Evolutionary conservation across 768 basidiomycete species (phyloP).

Genomic region (Tricholoma sp.): DNA sequence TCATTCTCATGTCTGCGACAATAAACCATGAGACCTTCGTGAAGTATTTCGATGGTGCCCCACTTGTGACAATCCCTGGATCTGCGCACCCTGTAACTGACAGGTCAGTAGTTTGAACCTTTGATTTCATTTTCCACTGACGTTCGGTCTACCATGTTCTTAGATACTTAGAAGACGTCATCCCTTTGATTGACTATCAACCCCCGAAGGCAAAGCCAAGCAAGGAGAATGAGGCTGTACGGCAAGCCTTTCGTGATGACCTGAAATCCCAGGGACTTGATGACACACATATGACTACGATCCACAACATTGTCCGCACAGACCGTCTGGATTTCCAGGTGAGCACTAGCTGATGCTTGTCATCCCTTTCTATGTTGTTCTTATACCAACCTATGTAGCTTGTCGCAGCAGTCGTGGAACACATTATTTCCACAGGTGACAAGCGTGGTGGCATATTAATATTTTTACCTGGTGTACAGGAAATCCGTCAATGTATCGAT

Average conservation of each 20-base stretch:
- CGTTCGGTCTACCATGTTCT: neutral
- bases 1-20: slow-evolving; percentile 92
- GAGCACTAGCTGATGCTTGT: slow-evolving; percentile 2
- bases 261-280: slow-evolving; percentile 51
- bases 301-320: slow-evolving; percentile 56
- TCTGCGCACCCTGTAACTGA: slow-evolving; percentile 75
- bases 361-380: neutral
- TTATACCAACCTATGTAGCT: slow-evolving; percentile 35
- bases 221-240: slow-evolving; percentile 41
- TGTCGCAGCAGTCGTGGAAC: slow-evolving; percentile 56
- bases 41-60: slow-evolving; percentile 77
- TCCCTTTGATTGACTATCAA: slow-evolving; percentile 52
- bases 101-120: slow-evolving; percentile 37
- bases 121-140: neutral
- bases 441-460: slow-evolving; percentile 70
- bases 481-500: slow-evolving; percentile 75
- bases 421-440: slow-evolving; percentile 49
- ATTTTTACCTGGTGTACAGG: slow-evolving; percentile 88
- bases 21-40: slow-evolving; percentile 87
- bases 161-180: slow-evolving; percentile 81
- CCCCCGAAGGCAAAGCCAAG: slow-evolving; percentile 30
- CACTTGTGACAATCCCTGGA: slow-evolving; percentile 81
- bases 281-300: slow-evolving; percentile 40
- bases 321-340: slow-evolving; percentile 75
- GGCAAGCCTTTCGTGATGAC: slow-evolving; percentile 40